Base-by-base conservation (phyloP, 495 filamentous ascomycete species). In the Parachaetomium inaequale region DNA sequence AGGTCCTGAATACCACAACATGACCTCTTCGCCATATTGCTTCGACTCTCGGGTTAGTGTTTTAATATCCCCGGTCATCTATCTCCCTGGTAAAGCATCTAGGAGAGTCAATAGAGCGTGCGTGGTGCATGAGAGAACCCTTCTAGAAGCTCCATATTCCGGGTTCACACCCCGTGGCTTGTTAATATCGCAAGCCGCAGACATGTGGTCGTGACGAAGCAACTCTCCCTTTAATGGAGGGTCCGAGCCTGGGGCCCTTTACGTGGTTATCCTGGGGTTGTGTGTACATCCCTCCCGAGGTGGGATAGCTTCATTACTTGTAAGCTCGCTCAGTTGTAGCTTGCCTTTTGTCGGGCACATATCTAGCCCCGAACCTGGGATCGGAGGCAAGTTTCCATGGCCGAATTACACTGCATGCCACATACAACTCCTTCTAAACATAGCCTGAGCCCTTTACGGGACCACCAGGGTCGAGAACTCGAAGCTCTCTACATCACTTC, bases 91-190 rank as follows among this genome's bases (percentile, higher is more conserved):
- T 26, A 31, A 23, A 32, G 26, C 42, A 17, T 29, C 17, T 21
- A 34, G 2, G 3, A 21, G n/a, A 6, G 17, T 12, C 25, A 14
- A 47, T 19, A 40, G 34, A 2, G 15, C 5, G 31, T 8, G 38
- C 45, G 32, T 31, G 53, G 11, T 40, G 32, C 19, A 46, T 58
- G 25, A 36, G 15, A 43, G 49, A 64, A 59, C 1, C 12, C 51
- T 65, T 65, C 63, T 17, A 65, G 63, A 65, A 65, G 38, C 17
- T 45, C 69, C 69, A 65, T 66, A 63, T 67, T 65, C 66, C 69
- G 62, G 69, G 69, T 71, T 71, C 64, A 55, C 53, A 66, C 51
- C 49, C 63, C 59, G 63, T 65, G 66, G 64, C 66, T 7, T 47
- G 54, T 36, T 55, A 68, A 65, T 68, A 65, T 68, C 59, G 45